Conservation (phyloP, 2,329 filamentous ascomycete species). For the Colletotrichum sp. region DNA sequence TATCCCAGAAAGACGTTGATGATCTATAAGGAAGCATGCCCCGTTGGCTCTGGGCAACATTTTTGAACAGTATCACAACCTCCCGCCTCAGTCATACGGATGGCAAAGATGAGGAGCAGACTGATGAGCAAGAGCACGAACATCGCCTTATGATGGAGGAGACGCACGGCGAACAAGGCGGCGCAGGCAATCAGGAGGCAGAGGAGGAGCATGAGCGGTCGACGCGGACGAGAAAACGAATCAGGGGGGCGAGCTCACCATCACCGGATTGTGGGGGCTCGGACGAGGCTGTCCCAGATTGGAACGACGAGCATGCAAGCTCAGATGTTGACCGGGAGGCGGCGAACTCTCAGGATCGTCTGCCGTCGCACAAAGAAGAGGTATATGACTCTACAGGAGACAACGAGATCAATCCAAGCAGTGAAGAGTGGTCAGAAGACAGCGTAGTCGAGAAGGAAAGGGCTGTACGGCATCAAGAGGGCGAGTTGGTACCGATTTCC, state of each 20-base stretch:
- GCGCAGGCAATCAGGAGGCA: neutral
- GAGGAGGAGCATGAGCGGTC: neutral
- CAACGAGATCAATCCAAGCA: neutral
- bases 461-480: accelerated
- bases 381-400: too few species aligned
- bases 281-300: accelerated
- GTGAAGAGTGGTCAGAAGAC: accelerated
- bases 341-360: neutral
- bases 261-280: too few species aligned
- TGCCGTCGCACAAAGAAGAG: too few species aligned
- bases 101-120: too few species aligned
- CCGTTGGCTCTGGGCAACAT: too few species aligned
- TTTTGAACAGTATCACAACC: too few species aligned
- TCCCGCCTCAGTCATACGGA: too few species aligned
- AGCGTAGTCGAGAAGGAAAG: accelerated
- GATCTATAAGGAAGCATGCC: too few species aligned
- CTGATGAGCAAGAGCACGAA: neutral
- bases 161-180: neutral
- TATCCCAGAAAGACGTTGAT: too few species aligned
- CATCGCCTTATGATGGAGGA: neutral
- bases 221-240: too few species aligned
- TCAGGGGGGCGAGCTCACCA: accelerated
- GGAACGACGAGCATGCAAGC: accelerated
- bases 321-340: too few species aligned
- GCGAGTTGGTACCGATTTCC: neutral